Base-by-base conservation (phyloP, 208 protist species). In the Leishmania aethiopica region DNA sequence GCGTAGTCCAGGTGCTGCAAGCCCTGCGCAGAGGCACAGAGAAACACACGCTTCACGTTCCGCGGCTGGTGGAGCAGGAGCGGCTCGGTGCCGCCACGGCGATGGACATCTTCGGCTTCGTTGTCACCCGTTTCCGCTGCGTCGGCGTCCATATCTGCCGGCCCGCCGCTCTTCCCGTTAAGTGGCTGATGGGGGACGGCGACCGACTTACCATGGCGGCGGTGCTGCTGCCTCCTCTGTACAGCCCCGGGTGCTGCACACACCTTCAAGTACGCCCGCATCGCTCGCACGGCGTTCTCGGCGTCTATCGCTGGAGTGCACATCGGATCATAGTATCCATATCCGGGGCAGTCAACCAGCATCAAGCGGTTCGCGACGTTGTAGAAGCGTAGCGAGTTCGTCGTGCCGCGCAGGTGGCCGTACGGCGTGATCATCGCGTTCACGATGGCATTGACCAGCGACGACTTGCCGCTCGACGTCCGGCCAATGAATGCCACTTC, bases 401-500 rank as follows among this genome's bases (percentile, higher is more conserved):
- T 98, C 11, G 95, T 98, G 19, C 95, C 95, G 47, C 93, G 94
- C 40, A 97, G 82, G 72, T 95, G 92, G 22, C 94, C 94, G 83
- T 98, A 98, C 25, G 93, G 93, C 0, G 88, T 88, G 67, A 98
- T 77, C 62, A 89, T 92, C n/a, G 92, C 87, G 77, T 98, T 98
- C 22, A 97, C 72, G n/a, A 97, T 77, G 5, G 93, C 90, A 78
- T 98, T 98, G 28, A 98, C 75, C 2, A 98, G 87, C 1, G 95
- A 97, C 0, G 95, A 98, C 83, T 97, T 97, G 8, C 95, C 95
- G 78, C 88, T 91, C 64, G 84, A 93, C 10, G 95, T 98, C 75
- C 94, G 93, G 49, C 95, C 95, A 74, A 98, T 92, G 73, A 98
- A 93, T 40, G 95, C 93, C 17, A 98, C 90, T 66, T 98, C 93